Evolutionary conservation across 2,329 filamentous ascomycete species (phyloP), one percentile per base, ranked within the genome.

Genomic region (Aspergillus candidus): DNA sequence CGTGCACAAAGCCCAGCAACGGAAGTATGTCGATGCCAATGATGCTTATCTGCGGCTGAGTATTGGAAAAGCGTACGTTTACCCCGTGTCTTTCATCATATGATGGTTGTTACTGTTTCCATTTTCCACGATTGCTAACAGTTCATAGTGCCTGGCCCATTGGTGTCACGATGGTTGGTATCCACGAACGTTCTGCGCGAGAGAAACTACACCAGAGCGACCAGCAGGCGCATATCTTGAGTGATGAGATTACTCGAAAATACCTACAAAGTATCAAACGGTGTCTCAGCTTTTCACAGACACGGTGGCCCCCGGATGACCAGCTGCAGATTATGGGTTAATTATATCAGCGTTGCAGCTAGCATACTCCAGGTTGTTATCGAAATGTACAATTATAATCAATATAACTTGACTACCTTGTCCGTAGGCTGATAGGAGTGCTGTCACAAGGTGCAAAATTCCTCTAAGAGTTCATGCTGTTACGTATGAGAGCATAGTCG

Each of bases 131-230:
- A 18, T 17, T 27, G 14, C 55, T 59, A 51, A 58, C 41, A n/a
- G 11, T 6, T 4, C 34, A 30, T 46, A 76, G 73, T 50, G 93
- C 93, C 12, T 98, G 93, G 93, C 93, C 93, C 17, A 98, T 98
- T 60, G 93, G 93, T 69, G 93, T 98, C 32, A 98, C 93, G 66
- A 98, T 97, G 93, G 93, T 98, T 60, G 93, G 93, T 75, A 98
- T 98, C 58, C 93, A 98, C 78, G 93, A 97, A 74, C 82, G 93
- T 61, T 93, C 86, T 54, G 91, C 93, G 14, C 80, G 93, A 51
- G 93, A 98, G 71, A 98, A 98, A 71, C 72, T 98, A 47, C 90
- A 97, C 63, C 82, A 93, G 65, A 77, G 73, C 48, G 78, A 80
- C 51, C 78, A 79, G 53, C 84, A 89, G 59, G 93, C 91, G 4